These are phyloP conservation scores for Aspergillus melleus DNA, from an alignment of 2,329 filamentous ascomycete species.

Conservation along the genomic window DNA sequence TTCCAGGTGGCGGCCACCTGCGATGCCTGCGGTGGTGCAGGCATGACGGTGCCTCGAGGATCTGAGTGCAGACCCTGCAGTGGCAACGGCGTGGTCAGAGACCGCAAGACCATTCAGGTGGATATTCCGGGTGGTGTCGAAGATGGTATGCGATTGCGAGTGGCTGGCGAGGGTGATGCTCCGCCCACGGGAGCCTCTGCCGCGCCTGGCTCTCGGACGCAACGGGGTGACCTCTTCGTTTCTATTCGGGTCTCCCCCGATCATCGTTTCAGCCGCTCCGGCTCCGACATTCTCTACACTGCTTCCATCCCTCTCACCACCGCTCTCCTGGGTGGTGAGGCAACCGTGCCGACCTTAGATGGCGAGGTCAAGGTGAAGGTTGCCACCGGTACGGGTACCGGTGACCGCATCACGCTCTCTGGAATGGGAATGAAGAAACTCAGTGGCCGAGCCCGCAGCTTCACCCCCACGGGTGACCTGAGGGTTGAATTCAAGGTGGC, in stretches of 20 bases:
- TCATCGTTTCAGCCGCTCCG: slow-evolving; percentile 81
- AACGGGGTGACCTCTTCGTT: slow-evolving; percentile 86
- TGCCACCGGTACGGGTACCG: slow-evolving; percentile 84
- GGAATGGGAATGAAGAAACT: slow-evolving; percentile 96
- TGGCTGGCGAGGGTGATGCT: slow-evolving; percentile 84
- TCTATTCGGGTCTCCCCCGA: slow-evolving; percentile 87
- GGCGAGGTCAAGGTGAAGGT: slow-evolving; percentile 89
- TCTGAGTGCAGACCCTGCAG: slow-evolving; percentile 77
- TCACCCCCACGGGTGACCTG: slow-evolving; percentile 69
- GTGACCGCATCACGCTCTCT: slow-evolving; percentile 82
- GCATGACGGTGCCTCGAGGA: slow-evolving; percentile 72
- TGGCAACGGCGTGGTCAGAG: slow-evolving; percentile 80
- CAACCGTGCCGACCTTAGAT: slow-evolving; percentile 84
- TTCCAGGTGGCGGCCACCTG: slow-evolving; percentile 97
- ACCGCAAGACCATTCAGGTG: slow-evolving; percentile 78
- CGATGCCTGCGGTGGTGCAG: slow-evolving; percentile 74
- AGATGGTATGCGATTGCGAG: slow-evolving; percentile 87
- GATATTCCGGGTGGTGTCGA: slow-evolving; percentile 96
- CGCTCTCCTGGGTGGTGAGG: slow-evolving; percentile 86
- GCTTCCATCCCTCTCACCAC: slow-evolving; percentile 90
- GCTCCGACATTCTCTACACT: slow-evolving; percentile 90
- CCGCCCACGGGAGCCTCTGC: slow-evolving; percentile 71
- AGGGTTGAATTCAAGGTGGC: slow-evolving; percentile 91
- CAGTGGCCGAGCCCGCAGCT: slow-evolving; percentile 58
- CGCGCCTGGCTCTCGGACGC: slow-evolving; percentile 62